Evolutionary conservation across 2,329 filamentous ascomycete species (phyloP), one percentile per base, ranked within the genome.

Genomic region (Penicillium sp.): DNA sequence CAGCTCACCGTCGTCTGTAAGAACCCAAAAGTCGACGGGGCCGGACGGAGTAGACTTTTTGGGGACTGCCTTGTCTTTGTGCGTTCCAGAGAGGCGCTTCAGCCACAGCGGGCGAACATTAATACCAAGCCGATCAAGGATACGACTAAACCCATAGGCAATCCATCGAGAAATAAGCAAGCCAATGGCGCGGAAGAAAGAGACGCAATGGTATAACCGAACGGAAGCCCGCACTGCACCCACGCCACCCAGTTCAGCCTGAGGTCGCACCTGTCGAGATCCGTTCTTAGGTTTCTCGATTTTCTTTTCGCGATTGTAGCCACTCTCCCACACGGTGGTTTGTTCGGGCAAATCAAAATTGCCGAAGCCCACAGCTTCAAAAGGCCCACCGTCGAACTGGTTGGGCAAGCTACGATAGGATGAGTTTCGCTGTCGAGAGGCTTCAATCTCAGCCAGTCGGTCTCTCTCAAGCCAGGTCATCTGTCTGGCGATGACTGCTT

Each of bases 401-500:
- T 62, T 59, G 13, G 59, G 59, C 56, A 66, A 63, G 15, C 65
- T 64, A 12, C 64, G 65, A 33, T 65, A 56, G 1, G 62, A 60
- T 12, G 70, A 64, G 30, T 61, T 66, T 45, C 56, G 74, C 47
- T 77, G 71, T 47, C 80, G 76, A 4, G 79, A 78, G 26, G 75
- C 73, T 53, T 95, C 88, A 3, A 96, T 82, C 72, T 98, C 92
- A 49, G 88, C 85, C 10, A 94, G 83, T 6, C 93, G 86, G 67
- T 96, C 91, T 69, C 94, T 91, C 73, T 99, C 95, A 3, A 98
- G 81, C 94, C 95, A 99, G 0, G 95, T 97, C 78, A 89, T 89
- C 38, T 85, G 82, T 66, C 88, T 88, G 2, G 96, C 82, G 63
- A 87, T 89, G 56, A 98, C 88, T 1, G 85, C 85, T 44, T 87